Conservation (phyloP, 2,329 filamentous ascomycete species). For the Penicillium janthinellum region DNA sequence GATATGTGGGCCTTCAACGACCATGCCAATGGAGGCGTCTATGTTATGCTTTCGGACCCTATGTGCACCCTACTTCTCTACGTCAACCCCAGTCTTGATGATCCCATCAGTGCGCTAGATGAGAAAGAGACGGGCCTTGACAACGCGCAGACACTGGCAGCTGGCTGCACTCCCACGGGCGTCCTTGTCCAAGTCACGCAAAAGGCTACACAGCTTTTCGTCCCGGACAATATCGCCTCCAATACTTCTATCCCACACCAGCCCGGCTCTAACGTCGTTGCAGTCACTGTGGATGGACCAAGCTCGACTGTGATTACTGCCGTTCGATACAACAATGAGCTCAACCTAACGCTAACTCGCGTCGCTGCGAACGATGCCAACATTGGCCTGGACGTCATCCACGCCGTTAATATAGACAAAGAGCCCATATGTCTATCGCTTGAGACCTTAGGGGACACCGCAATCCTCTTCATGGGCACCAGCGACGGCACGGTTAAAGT, state of each 20-base stretch:
- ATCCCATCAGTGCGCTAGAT: slow-evolving; percentile 44
- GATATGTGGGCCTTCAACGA: slow-evolving; percentile 50
- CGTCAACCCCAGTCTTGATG: slow-evolving; percentile 40
- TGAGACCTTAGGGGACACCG: slow-evolving; percentile 28
- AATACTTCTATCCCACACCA: slow-evolving; percentile 28
- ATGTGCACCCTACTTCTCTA: slow-evolving; percentile 43
- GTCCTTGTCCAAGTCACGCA: slow-evolving; percentile 48
- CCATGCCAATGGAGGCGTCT: slow-evolving; percentile 34
- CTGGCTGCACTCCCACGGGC: slow-evolving; percentile 39
- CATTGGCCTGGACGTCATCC: slow-evolving; percentile 26
- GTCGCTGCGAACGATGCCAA: slow-evolving; percentile 20
- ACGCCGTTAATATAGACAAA: slow-evolving; percentile 29
- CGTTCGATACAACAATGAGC: slow-evolving; percentile 27
- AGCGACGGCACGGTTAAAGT: slow-evolving; percentile 39
- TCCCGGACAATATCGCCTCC: slow-evolving; percentile 23
- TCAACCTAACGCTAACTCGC: slow-evolving; percentile 33
- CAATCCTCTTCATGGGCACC: slow-evolving; percentile 45
- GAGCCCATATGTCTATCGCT: slow-evolving; percentile 43
- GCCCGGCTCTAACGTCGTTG: slow-evolving; percentile 27
- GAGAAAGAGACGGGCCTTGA: slow-evolving; percentile 45
- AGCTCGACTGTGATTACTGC: slow-evolving; percentile 34
- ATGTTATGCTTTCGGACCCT: slow-evolving; percentile 47
- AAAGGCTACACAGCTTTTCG: slow-evolving; percentile 36
- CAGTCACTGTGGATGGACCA: slow-evolving; percentile 34
- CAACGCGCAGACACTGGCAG: slow-evolving; percentile 48